These are phyloP conservation scores for Kwoniella pini DNA, from an alignment of 768 basidiomycete genomes.

Conservation along the genomic window DNA sequence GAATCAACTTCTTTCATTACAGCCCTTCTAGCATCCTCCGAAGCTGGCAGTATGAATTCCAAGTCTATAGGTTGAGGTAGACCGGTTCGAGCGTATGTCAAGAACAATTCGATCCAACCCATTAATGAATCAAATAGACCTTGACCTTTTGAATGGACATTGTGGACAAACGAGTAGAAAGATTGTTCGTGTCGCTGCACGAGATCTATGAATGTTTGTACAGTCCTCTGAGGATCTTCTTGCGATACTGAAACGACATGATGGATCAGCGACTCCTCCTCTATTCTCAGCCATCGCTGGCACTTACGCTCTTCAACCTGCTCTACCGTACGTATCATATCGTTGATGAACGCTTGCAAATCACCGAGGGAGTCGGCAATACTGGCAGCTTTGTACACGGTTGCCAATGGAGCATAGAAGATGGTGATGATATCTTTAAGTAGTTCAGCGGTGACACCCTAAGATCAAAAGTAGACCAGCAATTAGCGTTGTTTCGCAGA, in stretches of 20 bases:
- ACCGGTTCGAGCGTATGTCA: conserved; percentile 86
- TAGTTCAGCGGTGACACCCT: conserved; percentile 93
- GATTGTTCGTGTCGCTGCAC: conserved; percentile 91
- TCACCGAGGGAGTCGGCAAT: conserved; percentile 92
- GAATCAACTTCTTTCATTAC: conserved; percentile 85
- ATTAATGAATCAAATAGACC: conserved; percentile 90
- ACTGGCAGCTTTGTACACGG: conserved; percentile 95
- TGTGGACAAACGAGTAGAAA: conserved; percentile 97
- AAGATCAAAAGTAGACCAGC: no score
- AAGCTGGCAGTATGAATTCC: conserved; percentile 85
- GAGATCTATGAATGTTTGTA: conserved; percentile 89
- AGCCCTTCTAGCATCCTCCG: conserved; percentile 69
- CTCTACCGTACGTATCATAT: conserved; percentile 92
- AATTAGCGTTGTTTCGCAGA: no score
- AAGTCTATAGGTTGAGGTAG: conserved; percentile 72
- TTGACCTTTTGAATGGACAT: conserved; percentile 95
- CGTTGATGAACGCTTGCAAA: conserved; percentile 89
- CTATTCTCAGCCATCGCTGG: background rate
- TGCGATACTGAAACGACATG: conserved; percentile 64
- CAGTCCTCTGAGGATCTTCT: conserved; percentile 79
- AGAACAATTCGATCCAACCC: conserved; percentile 95
- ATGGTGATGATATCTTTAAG: conserved; percentile 98
- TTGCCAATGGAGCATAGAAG: conserved; percentile 93
- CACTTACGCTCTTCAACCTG: conserved; percentile 76
- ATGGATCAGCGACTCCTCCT: background rate